These are phyloP conservation scores for Bipolaris gigantea DNA, from an alignment of 2,329 filamentous ascomycete genomes.

Conservation along the genomic window DNA sequence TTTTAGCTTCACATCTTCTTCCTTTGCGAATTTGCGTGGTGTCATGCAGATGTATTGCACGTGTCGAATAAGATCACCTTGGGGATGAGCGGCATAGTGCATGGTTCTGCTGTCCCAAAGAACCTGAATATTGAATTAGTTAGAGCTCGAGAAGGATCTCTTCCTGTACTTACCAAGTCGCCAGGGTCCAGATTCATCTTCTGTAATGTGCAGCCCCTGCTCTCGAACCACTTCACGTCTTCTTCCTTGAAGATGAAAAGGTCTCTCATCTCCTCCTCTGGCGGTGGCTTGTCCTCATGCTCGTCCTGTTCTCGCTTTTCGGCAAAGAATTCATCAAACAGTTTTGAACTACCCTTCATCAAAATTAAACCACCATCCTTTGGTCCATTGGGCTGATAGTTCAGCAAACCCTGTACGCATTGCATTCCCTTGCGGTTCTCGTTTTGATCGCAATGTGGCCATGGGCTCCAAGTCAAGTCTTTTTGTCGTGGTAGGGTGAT, in stretches of 20 bases:
- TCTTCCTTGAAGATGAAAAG: conserved; percentile 49
- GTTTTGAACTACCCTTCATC: conserved; percentile 48
- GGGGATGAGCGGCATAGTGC: conserved; percentile 42
- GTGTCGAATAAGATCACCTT: conserved; percentile 20
- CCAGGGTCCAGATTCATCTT: conserved; percentile 50
- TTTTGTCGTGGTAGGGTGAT: conserved; percentile 43
- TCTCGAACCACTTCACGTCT: conserved; percentile 50
- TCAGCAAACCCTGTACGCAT: conserved; percentile 51
- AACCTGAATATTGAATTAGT: not conserved
- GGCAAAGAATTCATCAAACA: conserved; percentile 51
- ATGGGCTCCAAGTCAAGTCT: conserved; percentile 41
- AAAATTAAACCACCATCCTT: conserved; percentile 53
- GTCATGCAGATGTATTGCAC: conserved; percentile 31
- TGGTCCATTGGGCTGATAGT: conserved; percentile 50
- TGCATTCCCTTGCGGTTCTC: conserved; percentile 49
- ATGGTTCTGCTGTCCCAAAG: conserved; percentile 54
- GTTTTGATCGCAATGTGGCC: conserved; percentile 44
- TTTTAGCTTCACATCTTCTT: conserved; percentile 24
- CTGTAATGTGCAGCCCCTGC: conserved; percentile 43
- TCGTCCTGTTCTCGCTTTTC: conserved; percentile 14
- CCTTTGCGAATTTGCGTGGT: conserved; percentile 13
- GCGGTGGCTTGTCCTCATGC: conserved; percentile 21
- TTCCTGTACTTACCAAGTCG: conserved; percentile 37
- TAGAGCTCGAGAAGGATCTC: conserved; percentile 10
- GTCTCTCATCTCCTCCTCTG: conserved; percentile 41